A percentile compares a stretch with the other conserved stretches of the same genome.
phyloP scores from a whole-genome alignment of 768 basidiomycete species.

The Pleurotus cornucopiae region DNA sequence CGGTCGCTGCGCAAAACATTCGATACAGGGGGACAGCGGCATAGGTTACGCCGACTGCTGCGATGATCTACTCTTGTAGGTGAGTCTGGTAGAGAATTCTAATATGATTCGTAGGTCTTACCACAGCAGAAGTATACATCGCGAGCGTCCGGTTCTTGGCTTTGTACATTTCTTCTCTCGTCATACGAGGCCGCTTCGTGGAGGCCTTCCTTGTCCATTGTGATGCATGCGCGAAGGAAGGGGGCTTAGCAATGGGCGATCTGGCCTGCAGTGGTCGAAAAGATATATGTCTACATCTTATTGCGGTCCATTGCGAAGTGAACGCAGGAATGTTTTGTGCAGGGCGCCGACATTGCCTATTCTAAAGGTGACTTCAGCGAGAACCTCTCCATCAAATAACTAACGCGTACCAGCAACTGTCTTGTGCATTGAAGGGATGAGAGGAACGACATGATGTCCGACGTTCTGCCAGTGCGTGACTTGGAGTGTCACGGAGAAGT shows the following conservation, averaged over 20 bases:
- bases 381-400: neutral
- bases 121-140: constrained; percentile 82
- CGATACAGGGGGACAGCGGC: constrained; percentile 97
- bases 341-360: neutral
- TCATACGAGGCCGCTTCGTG: constrained; percentile 10
- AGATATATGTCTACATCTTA: neutral
- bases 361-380: no score
- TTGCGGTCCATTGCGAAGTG: neutral
- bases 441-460: neutral
- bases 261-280: neutral
- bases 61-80: constrained; percentile 52
- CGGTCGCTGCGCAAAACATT: constrained; percentile 97
- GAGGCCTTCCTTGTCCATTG: neutral
- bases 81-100: neutral
- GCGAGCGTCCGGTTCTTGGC: constrained; percentile 67
- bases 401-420: neutral
- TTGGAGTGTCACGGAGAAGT: neutral
- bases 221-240: neutral
- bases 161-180: constrained; percentile 40
- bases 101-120: constrained; percentile 31
- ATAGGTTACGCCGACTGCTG: constrained; percentile 85
- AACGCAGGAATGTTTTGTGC: neutral
- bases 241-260: no score
- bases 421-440: neutral
- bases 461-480: neutral